Percentiles rank a stretch among this genome's conserved stretches.
phyloP scores from a whole-genome alignment of 352 stramenopile genomes.

The Pythium myriotylum region DNA sequence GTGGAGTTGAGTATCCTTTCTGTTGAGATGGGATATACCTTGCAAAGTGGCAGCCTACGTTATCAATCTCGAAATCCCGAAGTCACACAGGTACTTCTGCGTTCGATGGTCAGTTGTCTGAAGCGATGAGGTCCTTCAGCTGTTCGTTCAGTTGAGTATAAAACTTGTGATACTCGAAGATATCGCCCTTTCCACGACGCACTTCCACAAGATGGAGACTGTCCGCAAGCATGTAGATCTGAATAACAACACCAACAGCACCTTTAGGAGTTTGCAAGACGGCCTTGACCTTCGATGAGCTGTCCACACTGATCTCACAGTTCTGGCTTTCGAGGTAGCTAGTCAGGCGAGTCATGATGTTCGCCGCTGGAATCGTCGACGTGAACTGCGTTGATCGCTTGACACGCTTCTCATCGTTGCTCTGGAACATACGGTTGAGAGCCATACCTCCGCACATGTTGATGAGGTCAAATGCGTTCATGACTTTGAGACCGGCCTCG shows the following conservation, averaged over 20 bases:
- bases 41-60: no score
- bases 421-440: constrained; percentile 91
- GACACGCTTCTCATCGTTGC: constrained; percentile 85
- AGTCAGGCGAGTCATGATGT: constrained; percentile 76
- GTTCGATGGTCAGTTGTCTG: constrained; percentile 12
- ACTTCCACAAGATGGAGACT: constrained; percentile 88
- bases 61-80: no score
- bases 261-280: constrained; percentile 86
- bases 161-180: constrained; percentile 92
- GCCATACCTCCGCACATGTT: constrained; percentile 92
- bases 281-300: constrained; percentile 82
- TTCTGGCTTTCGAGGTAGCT: constrained; percentile 75
- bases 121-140: constrained; percentile 83
- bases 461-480: constrained; percentile 93
- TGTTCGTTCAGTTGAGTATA: constrained; percentile 89
- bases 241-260: constrained; percentile 88
- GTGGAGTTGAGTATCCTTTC: neutral
- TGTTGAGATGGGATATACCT: no score
- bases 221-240: constrained; percentile 89
- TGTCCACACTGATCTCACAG: constrained; percentile 83
- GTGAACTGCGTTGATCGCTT: constrained; percentile 88
- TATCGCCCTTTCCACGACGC: constrained; percentile 88
- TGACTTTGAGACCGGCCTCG: constrained; percentile 73
- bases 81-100: no score
- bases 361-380: constrained; percentile 76